Evolutionary conservation across 805 yeast species (phyloP).

Genomic region (Starmerella powellii): DNA sequence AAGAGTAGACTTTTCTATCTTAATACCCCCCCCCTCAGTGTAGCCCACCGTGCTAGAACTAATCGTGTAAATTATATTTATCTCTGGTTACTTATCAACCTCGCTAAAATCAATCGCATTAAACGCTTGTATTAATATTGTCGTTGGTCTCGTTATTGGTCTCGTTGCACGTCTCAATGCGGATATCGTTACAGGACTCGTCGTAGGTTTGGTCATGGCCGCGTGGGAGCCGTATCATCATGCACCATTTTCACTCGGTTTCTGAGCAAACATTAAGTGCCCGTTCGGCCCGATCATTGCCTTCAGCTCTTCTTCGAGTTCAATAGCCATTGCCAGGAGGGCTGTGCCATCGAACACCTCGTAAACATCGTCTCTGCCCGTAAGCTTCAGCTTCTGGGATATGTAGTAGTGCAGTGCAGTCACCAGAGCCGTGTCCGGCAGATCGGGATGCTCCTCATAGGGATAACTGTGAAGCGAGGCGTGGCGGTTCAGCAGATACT

Average conservation of each 20-base stretch:
- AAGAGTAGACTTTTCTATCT: conserved; percentile 12
- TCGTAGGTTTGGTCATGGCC: too few relatives aligned
- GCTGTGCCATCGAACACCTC: conserved; percentile 16
- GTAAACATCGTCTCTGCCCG: background rate
- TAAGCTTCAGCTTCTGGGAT: conserved; percentile 3
- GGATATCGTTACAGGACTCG: too few relatives aligned
- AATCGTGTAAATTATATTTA: background rate
- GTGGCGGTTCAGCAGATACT: conserved; percentile 12
- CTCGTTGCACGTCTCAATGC: too few relatives aligned
- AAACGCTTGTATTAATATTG: background rate
- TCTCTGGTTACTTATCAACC: background rate
- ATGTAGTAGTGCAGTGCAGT: conserved; percentile 17
- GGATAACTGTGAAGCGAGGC: conserved; percentile 11
- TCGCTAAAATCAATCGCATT: too few relatives aligned
- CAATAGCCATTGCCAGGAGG: conserved; percentile 16
- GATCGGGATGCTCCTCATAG: conserved; percentile 14
- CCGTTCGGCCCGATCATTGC: conserved; percentile 13
- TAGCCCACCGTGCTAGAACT: background rate
- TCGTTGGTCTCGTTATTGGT: too few relatives aligned
- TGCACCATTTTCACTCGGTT: too few relatives aligned
- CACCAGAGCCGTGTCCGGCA: conserved; percentile 13
- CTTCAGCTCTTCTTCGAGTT: conserved; percentile 17
- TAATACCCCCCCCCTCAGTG: background rate
- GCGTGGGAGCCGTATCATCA: too few relatives aligned
- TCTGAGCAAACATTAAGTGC: conserved; percentile 15